These are phyloP conservation scores for Pyrenophora graminea DNA, from an alignment of 2,329 filamentous ascomycete genomes.

Conservation along the genomic window DNA sequence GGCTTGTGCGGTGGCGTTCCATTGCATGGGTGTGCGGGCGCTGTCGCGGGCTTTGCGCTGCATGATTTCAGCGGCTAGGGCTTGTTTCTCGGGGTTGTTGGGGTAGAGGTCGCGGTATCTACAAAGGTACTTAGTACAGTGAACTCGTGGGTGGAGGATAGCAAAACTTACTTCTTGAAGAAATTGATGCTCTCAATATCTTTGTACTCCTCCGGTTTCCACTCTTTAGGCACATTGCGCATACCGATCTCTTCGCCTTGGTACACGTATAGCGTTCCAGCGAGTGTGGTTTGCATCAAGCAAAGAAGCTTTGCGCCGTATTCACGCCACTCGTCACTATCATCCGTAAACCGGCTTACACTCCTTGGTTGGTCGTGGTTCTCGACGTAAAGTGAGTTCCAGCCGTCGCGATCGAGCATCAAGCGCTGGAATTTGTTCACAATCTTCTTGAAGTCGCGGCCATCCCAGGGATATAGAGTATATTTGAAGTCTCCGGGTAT, in stretches of 20 bases:
- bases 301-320: slow-evolving; percentile 55
- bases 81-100: slow-evolving; percentile 31
- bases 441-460: slow-evolving; percentile 40
- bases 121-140: neutral
- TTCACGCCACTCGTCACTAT: slow-evolving; percentile 53
- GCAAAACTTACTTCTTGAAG: slow-evolving; percentile 46
- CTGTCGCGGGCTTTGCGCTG: slow-evolving; percentile 68
- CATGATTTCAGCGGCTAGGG: slow-evolving; percentile 47
- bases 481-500: slow-evolving; percentile 44
- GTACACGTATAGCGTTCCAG: slow-evolving; percentile 56
- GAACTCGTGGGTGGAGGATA: too few species aligned
- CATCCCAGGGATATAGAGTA: slow-evolving; percentile 41
- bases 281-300: slow-evolving; percentile 54
- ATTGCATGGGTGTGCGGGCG: slow-evolving; percentile 70
- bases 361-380: slow-evolving; percentile 60
- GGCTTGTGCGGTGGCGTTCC: slow-evolving; percentile 59
- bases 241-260: slow-evolving; percentile 59
- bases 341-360: slow-evolving; percentile 54
- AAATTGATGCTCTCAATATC: slow-evolving; percentile 63
- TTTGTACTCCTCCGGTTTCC: slow-evolving; percentile 54
- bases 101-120: slow-evolving; percentile 40
- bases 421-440: slow-evolving; percentile 42
- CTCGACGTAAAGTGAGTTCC: slow-evolving; percentile 58
- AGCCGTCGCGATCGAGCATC: slow-evolving; percentile 46
- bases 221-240: slow-evolving; percentile 52